Base-by-base conservation (phyloP, 306 rosid genomes). In the Cotoneaster glaucophyllus region DNA sequence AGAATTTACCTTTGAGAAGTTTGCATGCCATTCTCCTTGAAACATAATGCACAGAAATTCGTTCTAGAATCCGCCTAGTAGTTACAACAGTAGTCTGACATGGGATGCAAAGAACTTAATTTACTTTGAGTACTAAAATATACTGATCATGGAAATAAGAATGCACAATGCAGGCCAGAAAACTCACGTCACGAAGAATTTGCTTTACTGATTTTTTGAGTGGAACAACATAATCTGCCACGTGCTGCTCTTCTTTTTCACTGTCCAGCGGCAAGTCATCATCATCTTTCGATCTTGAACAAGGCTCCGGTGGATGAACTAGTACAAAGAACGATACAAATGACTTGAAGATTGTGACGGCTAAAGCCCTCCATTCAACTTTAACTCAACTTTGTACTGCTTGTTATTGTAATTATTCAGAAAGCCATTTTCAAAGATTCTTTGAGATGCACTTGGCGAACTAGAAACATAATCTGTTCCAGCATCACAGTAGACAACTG, bases 101-200 rank as follows among this genome's bases (percentile, higher is more conserved):
- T 45, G 52, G 43, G 43, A 39, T 39, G 43, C 43, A 39, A 39
- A 39, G 43, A 39, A 39, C 43, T 39, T 8, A 39, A 39, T 2
- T 39, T 39, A 39, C 3, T 39, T 39, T 39, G 43, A 8, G 43
- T 39, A 8, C 43, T 39, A 39, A 31, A 32, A 22, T 29, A 72
- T 56, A 39, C 22, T 26, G 12, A 37, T 34, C 13, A 37, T 34
- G 13, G 22, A 71, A 15, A 57, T 34, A 22, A n/a, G 18, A 57
- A 22, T 24, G 53, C 37, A 34, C 9, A 39, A 39, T 39, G 43
- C 43, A 39, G 43, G 59, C 31, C 43, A 68, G 21, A 80, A 59
- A 58, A 78, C 83, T 76, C 59, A 90, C 99, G 87, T 95, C 99
- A 4, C 96, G 97, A 24, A 83, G 37, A n/a, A 95, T 89, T 88